Percentiles rank a stretch among this genome's conserved stretches.
These are phyloP conservation scores for Grigorovia jiainica DNA, from an alignment of 805 yeast genomes.

Conservation along the genomic window DNA sequence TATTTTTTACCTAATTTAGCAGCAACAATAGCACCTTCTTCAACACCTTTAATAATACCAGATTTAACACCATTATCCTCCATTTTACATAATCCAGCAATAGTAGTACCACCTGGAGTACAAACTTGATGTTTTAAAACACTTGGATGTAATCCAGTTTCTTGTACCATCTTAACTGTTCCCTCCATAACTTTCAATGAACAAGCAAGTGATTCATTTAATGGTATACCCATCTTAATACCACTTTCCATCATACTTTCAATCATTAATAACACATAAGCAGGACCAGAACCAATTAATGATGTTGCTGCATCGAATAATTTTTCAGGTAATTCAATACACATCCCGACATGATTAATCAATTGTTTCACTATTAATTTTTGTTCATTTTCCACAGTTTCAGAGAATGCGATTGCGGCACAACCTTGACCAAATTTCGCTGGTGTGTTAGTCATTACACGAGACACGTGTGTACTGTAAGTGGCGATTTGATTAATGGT, in stretches of 20 bases:
- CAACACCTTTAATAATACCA: conserved; percentile 79
- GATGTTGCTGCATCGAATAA: conserved; percentile 96
- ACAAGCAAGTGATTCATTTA: conserved; percentile 67
- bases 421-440: conserved; percentile 88
- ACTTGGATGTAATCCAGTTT: conserved; percentile 81
- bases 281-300: conserved; percentile 93
- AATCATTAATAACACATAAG: conserved; percentile 79
- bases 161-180: conserved; percentile 80
- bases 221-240: conserved; percentile 86
- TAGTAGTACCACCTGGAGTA: conserved; percentile 97
- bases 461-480: conserved; percentile 51
- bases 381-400: conserved; percentile 36
- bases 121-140: conserved; percentile 79
- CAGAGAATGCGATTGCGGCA: conserved; percentile 79
- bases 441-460: conserved; percentile 98
- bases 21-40: conserved; percentile 85
- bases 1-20: conserved; percentile 43
- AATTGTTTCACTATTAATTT: conserved; percentile 30
- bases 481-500: conserved; percentile 57
- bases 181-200: conserved; percentile 95
- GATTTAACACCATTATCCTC: conserved; percentile 87
- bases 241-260: conserved; percentile 94
- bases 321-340: conserved; percentile 65
- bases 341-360: conserved; percentile 55
- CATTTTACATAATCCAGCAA: conserved; percentile 86